Evolutionary conservation across 78 protist species (phyloP).

Genomic region (Diacronema lutheri): DNA sequence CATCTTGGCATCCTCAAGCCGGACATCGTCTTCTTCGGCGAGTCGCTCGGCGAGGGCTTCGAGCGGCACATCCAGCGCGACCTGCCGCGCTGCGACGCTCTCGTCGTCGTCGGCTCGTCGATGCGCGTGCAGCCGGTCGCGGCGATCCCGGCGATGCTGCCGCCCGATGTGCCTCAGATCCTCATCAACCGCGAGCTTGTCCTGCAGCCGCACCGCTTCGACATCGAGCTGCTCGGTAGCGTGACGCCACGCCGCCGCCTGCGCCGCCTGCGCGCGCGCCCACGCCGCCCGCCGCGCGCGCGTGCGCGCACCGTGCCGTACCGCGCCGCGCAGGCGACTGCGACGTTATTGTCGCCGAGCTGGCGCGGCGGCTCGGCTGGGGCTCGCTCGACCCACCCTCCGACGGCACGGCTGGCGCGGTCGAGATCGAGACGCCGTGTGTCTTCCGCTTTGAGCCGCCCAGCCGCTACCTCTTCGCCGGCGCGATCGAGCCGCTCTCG

Average conservation of each 20-base stretch:
- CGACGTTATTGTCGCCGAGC: not conserved
- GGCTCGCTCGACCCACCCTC: no score
- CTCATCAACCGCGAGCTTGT: slow-evolving; percentile 73
- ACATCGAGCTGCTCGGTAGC: slow-evolving; percentile 11
- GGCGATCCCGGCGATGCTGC: not conserved
- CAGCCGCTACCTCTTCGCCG: no score
- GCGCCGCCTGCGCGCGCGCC: no score
- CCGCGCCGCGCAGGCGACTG: not conserved
- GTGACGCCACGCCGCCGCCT: no score
- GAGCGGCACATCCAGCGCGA: not conserved
- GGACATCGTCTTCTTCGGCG: slow-evolving; percentile 62
- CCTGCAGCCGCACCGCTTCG: slow-evolving; percentile 20
- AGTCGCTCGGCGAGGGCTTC: slow-evolving; percentile 34
- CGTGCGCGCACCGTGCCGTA: not conserved
- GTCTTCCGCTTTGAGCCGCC: no score
- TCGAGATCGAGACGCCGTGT: no score
- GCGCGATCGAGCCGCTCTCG: no score
- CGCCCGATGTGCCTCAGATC: slow-evolving; percentile 43
- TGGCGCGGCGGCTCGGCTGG: not conserved
- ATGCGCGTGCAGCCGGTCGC: slow-evolving; percentile 35
- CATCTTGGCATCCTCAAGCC: slow-evolving; percentile 31
- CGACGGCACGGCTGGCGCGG: no score
- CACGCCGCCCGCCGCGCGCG: no score
- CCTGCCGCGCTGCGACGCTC: slow-evolving; percentile 22
- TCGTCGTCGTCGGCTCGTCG: slow-evolving; percentile 54